Percentiles rank a stretch among this genome's conserved stretches.
phyloP scores from a whole-genome alignment of 2,329 filamentous ascomycete species.

The Claviceps digitariae region DNA sequence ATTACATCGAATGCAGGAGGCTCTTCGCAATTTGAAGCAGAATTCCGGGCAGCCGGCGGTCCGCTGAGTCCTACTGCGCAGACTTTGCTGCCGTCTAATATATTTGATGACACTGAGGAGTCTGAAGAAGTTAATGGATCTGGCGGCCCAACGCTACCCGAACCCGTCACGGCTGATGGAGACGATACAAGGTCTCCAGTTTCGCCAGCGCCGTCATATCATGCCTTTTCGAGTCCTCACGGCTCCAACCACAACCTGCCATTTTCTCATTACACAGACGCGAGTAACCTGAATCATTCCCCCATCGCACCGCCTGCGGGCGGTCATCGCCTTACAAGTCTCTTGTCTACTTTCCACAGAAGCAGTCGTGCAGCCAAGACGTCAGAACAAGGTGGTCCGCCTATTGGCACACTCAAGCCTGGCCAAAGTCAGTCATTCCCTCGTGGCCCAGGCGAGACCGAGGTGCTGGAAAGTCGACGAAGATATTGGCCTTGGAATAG shows the following conservation, averaged over 20 bases:
- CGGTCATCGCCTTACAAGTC: constrained; percentile 28
- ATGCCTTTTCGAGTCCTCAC: constrained; percentile 48
- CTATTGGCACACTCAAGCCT: constrained; percentile 54
- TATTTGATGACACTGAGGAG: constrained; percentile 49
- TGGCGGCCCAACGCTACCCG: constrained; percentile 20
- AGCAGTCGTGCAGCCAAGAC: constrained; percentile 46
- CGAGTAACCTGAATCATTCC: constrained; percentile 24
- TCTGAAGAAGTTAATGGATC: constrained; percentile 28
- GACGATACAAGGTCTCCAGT: constrained; percentile 46
- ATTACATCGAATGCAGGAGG: constrained; percentile 25
- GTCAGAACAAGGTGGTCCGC: constrained; percentile 35
- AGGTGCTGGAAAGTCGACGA: constrained; percentile 37
- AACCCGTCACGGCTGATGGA: constrained; percentile 16
- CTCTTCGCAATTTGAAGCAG: constrained; percentile 43
- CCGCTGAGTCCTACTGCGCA: constrained; percentile 68
- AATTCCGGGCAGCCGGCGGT: constrained; percentile 48
- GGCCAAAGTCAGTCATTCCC: constrained; percentile 71
- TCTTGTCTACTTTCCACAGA: constrained; percentile 48
- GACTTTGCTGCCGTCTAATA: constrained; percentile 56
- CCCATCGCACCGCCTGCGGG: constrained; percentile 19
- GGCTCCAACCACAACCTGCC: constrained; percentile 45
- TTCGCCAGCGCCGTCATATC: constrained; percentile 43
- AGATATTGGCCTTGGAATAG: constrained; percentile 47
- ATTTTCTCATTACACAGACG: constrained; percentile 36
- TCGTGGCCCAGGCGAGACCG: constrained; percentile 42